Evolutionary conservation across 2,329 filamentous ascomycete genomes (phyloP).

Genomic region (Dryadomyces quercus-mongolicae): DNA sequence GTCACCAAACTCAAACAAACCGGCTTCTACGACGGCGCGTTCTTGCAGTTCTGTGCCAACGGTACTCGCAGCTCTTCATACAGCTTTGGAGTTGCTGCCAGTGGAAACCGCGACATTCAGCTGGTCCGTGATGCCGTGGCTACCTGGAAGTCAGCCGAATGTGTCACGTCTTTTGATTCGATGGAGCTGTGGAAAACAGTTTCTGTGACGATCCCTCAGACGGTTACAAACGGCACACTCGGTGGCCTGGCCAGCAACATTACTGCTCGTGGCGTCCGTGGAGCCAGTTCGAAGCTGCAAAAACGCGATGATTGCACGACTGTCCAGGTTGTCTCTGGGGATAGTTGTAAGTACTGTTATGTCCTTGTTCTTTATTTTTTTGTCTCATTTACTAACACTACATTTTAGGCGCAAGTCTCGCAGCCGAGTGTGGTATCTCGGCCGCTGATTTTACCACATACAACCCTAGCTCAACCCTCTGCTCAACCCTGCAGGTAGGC

Average conservation of each 20-base stretch:
- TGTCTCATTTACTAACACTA: neutral
- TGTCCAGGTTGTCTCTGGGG: slow-evolving; percentile 4
- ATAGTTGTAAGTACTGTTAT: neutral
- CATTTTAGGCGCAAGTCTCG: slow-evolving; percentile 3
- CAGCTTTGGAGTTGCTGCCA: neutral
- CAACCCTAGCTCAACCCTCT: slow-evolving; percentile 17
- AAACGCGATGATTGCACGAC: slow-evolving; percentile 6
- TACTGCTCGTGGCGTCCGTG: too few relatives aligned
- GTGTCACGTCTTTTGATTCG: neutral
- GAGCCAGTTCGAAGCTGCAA: neutral
- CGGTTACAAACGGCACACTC: neutral
- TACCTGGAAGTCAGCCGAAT: neutral
- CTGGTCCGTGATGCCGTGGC: neutral
- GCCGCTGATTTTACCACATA: slow-evolving; percentile 14
- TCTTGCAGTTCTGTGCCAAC: neutral
- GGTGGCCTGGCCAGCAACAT: neutral
- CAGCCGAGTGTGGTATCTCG: slow-evolving; percentile 9
- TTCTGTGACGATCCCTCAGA: neutral
- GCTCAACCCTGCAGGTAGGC: slow-evolving; percentile 19
- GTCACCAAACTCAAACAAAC: neutral
- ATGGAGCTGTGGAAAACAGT: neutral
- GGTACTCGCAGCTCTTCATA: neutral
- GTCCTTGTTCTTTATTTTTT: neutral
- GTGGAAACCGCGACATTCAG: neutral
- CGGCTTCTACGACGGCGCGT: neutral